Percentiles rank a stretch among this genome's conserved stretches.
These are phyloP conservation scores for Aspergillus uvarum DNA, from an alignment of 2,329 filamentous ascomycete genomes.

Conservation along the genomic window DNA sequence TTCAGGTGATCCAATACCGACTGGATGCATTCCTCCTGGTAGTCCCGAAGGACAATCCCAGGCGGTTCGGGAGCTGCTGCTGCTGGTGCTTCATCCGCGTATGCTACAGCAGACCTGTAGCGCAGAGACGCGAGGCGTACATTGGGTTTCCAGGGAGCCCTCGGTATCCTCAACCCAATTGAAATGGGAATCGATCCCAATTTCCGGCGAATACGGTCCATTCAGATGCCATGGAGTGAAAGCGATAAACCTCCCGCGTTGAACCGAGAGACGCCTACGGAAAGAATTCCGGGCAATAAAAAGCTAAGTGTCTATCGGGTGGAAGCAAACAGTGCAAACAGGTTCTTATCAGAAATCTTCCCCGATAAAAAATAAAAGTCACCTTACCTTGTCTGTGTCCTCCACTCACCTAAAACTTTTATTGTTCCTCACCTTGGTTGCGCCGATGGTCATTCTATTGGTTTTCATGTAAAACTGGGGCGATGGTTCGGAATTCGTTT, in stretches of 20 bases:
- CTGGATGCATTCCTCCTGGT: slow-evolving; percentile 89
- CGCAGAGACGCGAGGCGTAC: slow-evolving; percentile 23
- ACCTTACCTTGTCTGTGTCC: neutral
- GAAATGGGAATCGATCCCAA: slow-evolving; percentile 23
- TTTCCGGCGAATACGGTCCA: slow-evolving; percentile 32
- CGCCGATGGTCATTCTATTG: neutral
- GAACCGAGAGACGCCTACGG: neutral
- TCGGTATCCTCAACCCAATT: slow-evolving; percentile 12
- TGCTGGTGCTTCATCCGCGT: slow-evolving; percentile 1
- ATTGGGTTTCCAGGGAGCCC: slow-evolving; percentile 19
- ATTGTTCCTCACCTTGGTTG: neutral
- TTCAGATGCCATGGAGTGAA: slow-evolving; percentile 21
- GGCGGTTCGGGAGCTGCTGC: slow-evolving; percentile 18
- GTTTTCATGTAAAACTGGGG: neutral
- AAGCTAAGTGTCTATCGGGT: neutral
- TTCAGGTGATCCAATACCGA: slow-evolving; percentile 70
- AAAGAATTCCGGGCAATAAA: neutral
- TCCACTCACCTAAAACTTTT: neutral
- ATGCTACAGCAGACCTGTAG: slow-evolving; percentile 25
- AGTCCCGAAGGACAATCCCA: slow-evolving; percentile 68
- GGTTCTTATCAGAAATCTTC: slow-evolving; percentile 24
- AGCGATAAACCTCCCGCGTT: neutral
- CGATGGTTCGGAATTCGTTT: slow-evolving; percentile 26
- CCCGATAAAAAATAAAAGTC: neutral
- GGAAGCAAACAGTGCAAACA: slow-evolving; percentile 43